phyloP scores from a whole-genome alignment of 306 rosid species.

The Mimosa bimucronata region DNA sequence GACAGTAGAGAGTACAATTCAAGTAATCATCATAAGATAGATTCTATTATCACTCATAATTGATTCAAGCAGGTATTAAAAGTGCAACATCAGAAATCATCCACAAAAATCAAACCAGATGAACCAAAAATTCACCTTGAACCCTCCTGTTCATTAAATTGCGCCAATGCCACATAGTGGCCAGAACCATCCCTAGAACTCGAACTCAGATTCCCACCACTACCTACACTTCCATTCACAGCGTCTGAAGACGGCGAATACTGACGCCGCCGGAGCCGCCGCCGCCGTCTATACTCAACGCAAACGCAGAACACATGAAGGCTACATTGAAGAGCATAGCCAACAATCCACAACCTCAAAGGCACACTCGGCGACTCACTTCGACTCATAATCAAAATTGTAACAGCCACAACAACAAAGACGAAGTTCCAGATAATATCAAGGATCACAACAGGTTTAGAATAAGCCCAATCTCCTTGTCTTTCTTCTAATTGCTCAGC shows the following conservation, averaged over 20 bases:
- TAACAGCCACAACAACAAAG: constrained; percentile 68
- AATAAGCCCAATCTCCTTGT: constrained; percentile 98
- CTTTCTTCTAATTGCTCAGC: constrained; percentile 96
- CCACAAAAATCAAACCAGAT: not conserved
- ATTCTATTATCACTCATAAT: constrained; percentile 5
- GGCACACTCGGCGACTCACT: constrained; percentile 75
- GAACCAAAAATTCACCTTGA: constrained; percentile 52
- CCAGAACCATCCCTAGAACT: constrained; percentile 51
- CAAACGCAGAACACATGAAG: constrained; percentile 84
- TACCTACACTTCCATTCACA: constrained; percentile 51
- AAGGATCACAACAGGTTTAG: constrained; percentile 87
- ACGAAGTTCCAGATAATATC: constrained; percentile 88
- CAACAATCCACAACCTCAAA: constrained; percentile 77
- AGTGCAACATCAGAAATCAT: not conserved
- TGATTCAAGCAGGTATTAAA: not conserved
- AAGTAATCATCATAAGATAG: not conserved
- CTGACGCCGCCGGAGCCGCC: constrained; percentile 44
- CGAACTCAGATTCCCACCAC: constrained; percentile 50
- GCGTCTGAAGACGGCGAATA: constrained; percentile 11
- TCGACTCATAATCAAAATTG: constrained; percentile 59
- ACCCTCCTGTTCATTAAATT: constrained; percentile 65
- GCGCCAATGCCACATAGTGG: constrained; percentile 57
- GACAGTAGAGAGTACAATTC: too few relatives aligned
- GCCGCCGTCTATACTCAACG: constrained; percentile 66
- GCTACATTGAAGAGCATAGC: constrained; percentile 78